These are phyloP conservation scores for Eucalyptus sp. DNA, from an alignment of 345 rosid species.

Conservation along the genomic window DNA sequence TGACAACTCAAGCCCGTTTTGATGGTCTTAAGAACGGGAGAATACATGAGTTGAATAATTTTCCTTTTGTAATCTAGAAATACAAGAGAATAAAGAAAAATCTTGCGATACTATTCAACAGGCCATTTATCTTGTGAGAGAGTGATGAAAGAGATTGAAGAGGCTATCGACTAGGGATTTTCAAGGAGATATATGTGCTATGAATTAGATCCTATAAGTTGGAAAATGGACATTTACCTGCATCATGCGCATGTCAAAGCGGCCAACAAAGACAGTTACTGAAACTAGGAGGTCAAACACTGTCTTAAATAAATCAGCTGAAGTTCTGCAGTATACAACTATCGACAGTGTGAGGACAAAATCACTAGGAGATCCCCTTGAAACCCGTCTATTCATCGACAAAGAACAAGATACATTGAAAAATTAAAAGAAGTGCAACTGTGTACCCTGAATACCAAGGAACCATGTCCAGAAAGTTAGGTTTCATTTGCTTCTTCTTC, in stretches of 20 bases:
- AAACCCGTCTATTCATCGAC: neutral
- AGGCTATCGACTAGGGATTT: neutral
- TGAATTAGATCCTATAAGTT: neutral
- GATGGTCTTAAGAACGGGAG: neutral
- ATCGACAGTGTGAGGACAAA: constrained; percentile 2
- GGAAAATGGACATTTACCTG: constrained; percentile 37
- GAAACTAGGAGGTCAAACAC: constrained; percentile 96
- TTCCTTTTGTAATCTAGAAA: neutral
- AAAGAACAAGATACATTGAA: neutral
- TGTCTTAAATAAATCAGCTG: constrained; percentile 95
- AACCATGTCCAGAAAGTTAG: constrained; percentile 96
- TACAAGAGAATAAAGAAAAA: neutral
- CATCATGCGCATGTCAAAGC: constrained; percentile 99
- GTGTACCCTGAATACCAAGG: constrained; percentile 99
- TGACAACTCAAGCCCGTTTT: neutral
- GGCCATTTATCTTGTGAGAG: neutral
- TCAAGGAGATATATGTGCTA: neutral
- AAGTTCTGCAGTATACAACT: constrained; percentile 61
- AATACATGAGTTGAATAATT: neutral
- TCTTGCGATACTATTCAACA: neutral
- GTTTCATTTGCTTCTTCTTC: constrained; percentile 85
- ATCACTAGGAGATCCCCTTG: neutral
- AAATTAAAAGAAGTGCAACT: neutral
- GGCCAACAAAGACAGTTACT: constrained; percentile 92
- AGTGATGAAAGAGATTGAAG: neutral